A percentile compares a stretch with the other conserved stretches of the same genome.
phyloP scores from a whole-genome alignment of 2,329 filamentous ascomycete species.

The Calonectria fujianensis region DNA sequence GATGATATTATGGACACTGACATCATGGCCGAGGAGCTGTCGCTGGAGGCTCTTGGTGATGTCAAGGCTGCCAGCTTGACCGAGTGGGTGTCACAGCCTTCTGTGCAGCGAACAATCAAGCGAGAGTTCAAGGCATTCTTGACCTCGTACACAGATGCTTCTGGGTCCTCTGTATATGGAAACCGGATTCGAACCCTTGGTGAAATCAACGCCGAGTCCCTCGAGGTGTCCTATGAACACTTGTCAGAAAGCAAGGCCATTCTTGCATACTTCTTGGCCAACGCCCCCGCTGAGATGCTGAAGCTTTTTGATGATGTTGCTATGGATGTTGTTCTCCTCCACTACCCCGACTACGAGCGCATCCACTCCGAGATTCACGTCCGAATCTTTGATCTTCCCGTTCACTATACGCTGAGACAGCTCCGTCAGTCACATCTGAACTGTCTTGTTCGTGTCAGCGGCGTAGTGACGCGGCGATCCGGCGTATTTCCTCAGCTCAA shows the following conservation, averaged over 20 bases:
- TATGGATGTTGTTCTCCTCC: conserved; percentile 95
- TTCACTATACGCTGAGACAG: conserved; percentile 95
- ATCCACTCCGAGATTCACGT: conserved; percentile 99
- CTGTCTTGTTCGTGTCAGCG: conserved; percentile 93
- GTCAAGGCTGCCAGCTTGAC: conserved; percentile 95
- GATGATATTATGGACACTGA: conserved; percentile 95
- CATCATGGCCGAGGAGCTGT: conserved; percentile 96
- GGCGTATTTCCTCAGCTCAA: conserved; percentile 99
- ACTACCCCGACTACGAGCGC: conserved; percentile 97
- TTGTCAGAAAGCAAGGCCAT: conserved; percentile 93
- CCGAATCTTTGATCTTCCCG: conserved; percentile 94
- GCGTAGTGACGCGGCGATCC: conserved; percentile 94
- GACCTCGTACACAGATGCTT: conserved; percentile 94
- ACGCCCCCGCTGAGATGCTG: conserved; percentile 94
- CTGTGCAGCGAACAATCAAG: conserved; percentile 94
- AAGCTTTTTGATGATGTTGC: conserved; percentile 98
- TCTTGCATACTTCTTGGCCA: conserved; percentile 95
- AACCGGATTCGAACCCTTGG: conserved; percentile 96
- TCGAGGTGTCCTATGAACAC: conserved; percentile 97
- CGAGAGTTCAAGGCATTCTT: conserved; percentile 98
- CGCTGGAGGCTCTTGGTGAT: conserved; percentile 91
- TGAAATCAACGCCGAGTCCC: conserved; percentile 95
- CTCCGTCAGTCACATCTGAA: conserved; percentile 97
- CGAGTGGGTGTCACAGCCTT: conserved; percentile 94
- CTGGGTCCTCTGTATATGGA: conserved; percentile 94